Percentiles rank a stretch among this genome's conserved stretches.
These are phyloP conservation scores for Berberis vulgaris DNA, from an alignment of 164 flowering plant genomes.

Conservation along the genomic window DNA sequence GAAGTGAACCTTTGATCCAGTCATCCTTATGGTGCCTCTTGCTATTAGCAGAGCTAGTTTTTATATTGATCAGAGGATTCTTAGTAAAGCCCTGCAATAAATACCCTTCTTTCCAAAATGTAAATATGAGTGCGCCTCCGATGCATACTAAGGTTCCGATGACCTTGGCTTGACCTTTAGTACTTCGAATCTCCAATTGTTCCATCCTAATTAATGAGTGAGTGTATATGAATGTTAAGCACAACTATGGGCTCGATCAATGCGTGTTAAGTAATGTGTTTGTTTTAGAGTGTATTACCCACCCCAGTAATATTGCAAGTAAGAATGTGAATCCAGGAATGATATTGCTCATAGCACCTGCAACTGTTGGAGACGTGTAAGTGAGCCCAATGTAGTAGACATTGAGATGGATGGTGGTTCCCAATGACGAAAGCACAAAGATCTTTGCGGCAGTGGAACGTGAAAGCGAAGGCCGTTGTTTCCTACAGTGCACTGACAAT, in stretches of 20 bases:
- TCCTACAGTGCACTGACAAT: constrained; percentile 19
- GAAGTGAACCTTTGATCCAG: constrained; percentile 37
- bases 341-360: constrained; percentile 29
- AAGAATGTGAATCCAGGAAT: constrained; percentile 34
- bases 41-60: background rate
- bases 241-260: background rate
- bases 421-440: constrained; percentile 29
- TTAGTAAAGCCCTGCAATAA: constrained; percentile 16
- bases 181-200: constrained; percentile 16
- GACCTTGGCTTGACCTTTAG: constrained; percentile 31
- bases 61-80: constrained; percentile 20
- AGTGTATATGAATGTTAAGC: background rate
- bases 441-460: constrained; percentile 18
- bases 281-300: background rate
- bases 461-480: constrained; percentile 24
- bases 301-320: constrained; percentile 30
- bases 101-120: constrained; percentile 34
- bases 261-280: background rate
- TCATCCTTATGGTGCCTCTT: constrained; percentile 14
- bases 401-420: constrained; percentile 32
- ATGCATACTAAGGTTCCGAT: constrained; percentile 30
- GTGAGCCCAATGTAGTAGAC: constrained; percentile 28
- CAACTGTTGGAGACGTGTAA: constrained; percentile 36
- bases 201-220: constrained; percentile 28
- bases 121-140: constrained; percentile 34